phyloP scores from a whole-genome alignment of 768 basidiomycete genomes.

The Trametes cubensis region DNA sequence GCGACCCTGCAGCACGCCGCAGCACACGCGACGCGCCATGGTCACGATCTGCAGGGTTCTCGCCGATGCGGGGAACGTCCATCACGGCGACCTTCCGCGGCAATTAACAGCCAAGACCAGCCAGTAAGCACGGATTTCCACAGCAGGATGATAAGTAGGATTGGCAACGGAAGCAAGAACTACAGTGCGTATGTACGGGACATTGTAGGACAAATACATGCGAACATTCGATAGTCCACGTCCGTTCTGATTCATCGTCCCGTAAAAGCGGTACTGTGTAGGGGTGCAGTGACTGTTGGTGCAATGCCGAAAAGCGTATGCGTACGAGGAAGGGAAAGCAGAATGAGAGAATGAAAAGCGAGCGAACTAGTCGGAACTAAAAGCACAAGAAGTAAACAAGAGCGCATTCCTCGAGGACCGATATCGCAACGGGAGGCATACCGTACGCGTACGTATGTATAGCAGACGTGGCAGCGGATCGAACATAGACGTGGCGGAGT shows the following conservation, averaged over 20 bases:
- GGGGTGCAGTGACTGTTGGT: background rate
- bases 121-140: too few relatives aligned
- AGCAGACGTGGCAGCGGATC: background rate
- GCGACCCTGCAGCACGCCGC: slow-evolving; percentile 1
- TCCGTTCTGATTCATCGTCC: slow-evolving; percentile 30
- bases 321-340: background rate
- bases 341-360: background rate
- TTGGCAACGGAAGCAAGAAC: slow-evolving; percentile 21
- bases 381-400: slow-evolving; percentile 1
- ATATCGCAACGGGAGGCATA: background rate
- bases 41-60: slow-evolving; percentile 3
- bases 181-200: slow-evolving; percentile 28
- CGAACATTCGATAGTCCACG: slow-evolving; percentile 31
- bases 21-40: slow-evolving; percentile 16
- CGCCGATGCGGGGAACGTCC: background rate
- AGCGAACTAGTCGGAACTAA: background rate
- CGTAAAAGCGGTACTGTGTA: slow-evolving; percentile 21
- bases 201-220: slow-evolving; percentile 31
- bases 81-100: background rate
- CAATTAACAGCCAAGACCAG: too few relatives aligned
- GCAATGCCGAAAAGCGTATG: slow-evolving; percentile 6
- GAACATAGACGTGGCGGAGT: slow-evolving; percentile 10
- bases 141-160: slow-evolving; percentile 7
- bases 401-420: slow-evolving; percentile 10
- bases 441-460: background rate